Base-by-base conservation (phyloP, 257 asterid genomes). In the Osmanthus fragrans region DNA sequence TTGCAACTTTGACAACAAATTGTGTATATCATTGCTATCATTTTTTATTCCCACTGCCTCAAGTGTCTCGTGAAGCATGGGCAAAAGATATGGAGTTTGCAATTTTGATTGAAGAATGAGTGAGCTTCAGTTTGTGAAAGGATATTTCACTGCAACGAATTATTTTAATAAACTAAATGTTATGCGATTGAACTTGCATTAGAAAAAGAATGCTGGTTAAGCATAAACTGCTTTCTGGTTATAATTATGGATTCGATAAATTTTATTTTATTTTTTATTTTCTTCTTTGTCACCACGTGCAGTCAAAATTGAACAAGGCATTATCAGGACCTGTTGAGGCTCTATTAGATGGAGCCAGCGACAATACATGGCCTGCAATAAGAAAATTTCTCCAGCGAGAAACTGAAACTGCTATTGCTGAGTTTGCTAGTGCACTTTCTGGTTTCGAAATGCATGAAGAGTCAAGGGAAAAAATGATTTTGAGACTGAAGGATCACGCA, bases 331-430 rank as follows among this genome's bases (percentile, higher is more conserved):
- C 99, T 49, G 92, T 96, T 74, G 98, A 90, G 87, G 94, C 97
- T 80, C 83, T 96, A 82, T 84, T 96, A 68, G 99, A 96, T 86
- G 97, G 91, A 85, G 99, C 97, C 72, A 85, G 85, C 81, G 89
- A 88, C 54, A 92, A 88, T 32, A 90, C 98, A 42, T 96, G 99
- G 99, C 96, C 96, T 64, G 89, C 98, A 36, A 96, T 96, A 56
- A 93, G 88, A 79, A 92, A 88, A 80, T 97, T 96, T 83, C 89
- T 92, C 73, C 80, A 54, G 74, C 87, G 80, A 0, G 97, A 96
- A 86, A 88, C 89, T 56, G 94, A 86, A 71, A 75, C 78, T 23
- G 92, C 97, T 19, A 74, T 89, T 58, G 36, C 88, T 66, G 97
- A 87, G 69, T 86, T 89, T 82, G 82, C 97, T 45, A 79, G 80